Percentiles rank a stretch among this genome's conserved stretches.
Conservation (phyloP, 106 monocot species). For the Acorus gramineus region DNA sequence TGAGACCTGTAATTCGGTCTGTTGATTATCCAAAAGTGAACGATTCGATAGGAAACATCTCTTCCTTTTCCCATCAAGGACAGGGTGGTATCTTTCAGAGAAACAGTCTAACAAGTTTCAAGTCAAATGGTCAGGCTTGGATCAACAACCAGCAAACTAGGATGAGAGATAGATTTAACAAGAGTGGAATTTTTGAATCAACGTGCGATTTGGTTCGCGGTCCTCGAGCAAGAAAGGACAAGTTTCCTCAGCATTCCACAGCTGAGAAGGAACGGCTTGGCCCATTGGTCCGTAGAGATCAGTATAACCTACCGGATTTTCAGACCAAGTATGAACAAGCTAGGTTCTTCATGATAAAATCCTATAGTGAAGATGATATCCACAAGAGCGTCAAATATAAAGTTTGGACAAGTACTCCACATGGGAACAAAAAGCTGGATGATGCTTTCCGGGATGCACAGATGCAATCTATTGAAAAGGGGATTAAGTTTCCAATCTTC, state of each 20-base stretch:
- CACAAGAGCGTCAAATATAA: conserved; percentile 90
- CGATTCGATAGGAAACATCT: conserved; percentile 6
- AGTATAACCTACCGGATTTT: conserved; percentile 63
- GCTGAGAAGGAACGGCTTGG: conserved; percentile 9
- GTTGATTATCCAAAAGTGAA: conserved; percentile 4
- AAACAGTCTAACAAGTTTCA: conserved; percentile 3
- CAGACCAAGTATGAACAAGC: conserved; percentile 56
- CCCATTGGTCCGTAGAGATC: conserved; percentile 6
- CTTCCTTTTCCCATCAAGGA: conserved; percentile 12
- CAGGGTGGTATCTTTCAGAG: conserved; percentile 1
- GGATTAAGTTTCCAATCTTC: conserved; percentile 62
- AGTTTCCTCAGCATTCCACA: conserved; percentile 12
- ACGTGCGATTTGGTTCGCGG: conserved; percentile 38
- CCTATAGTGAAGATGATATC: conserved; percentile 77
- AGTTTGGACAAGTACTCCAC: conserved; percentile 82
- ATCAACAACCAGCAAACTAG: background rate
- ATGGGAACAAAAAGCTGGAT: conserved; percentile 83
- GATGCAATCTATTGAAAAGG: conserved; percentile 18
- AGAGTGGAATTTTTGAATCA: conserved; percentile 9
- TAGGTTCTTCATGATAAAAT: conserved; percentile 90
- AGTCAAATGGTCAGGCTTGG: background rate
- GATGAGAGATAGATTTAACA: conserved; percentile 16
- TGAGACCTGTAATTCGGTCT: conserved; percentile 5
- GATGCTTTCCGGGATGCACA: conserved; percentile 54
- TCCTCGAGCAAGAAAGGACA: conserved; percentile 38